These are phyloP conservation scores for Tricholoma saponaceum DNA, from an alignment of 768 basidiomycete genomes.

Conservation along the genomic window DNA sequence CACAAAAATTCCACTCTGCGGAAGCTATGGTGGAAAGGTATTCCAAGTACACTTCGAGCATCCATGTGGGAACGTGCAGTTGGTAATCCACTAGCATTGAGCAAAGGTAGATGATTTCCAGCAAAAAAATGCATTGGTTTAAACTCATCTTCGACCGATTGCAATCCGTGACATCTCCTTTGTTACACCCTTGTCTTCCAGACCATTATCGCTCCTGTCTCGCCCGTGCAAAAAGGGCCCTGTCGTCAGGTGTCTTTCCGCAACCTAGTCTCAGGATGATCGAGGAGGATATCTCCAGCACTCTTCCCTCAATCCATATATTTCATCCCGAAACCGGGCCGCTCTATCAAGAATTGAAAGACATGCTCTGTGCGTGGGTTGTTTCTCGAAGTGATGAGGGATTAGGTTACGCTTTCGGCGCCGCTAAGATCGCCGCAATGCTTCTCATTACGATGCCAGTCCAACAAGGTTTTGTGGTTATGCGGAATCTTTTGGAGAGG, in stretches of 20 bases:
- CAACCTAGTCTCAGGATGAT: slow-evolving; percentile 55
- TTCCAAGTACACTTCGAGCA: slow-evolving; percentile 78
- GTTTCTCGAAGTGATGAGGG: slow-evolving; percentile 82
- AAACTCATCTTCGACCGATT: slow-evolving; percentile 2
- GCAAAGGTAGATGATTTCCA: slow-evolving; percentile 56
- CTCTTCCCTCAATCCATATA: slow-evolving; percentile 75
- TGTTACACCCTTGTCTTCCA: slow-evolving; percentile 21
- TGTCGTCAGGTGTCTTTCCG: slow-evolving; percentile 65
- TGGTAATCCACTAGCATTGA: slow-evolving; percentile 77
- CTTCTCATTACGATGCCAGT: slow-evolving; percentile 77
- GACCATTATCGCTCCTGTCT: slow-evolving; percentile 72
- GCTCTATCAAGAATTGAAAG: slow-evolving; percentile 75
- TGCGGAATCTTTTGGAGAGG: slow-evolving; percentile 83
- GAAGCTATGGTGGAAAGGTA: slow-evolving; percentile 84
- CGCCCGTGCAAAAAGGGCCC: slow-evolving; percentile 68
- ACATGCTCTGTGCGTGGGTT: slow-evolving; percentile 85
- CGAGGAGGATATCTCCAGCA: slow-evolving; percentile 70
- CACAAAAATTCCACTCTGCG: slow-evolving; percentile 60
- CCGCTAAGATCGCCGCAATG: slow-evolving; percentile 81
- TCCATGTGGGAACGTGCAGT: slow-evolving; percentile 82
- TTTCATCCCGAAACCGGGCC: slow-evolving; percentile 77
- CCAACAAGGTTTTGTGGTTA: slow-evolving; percentile 71
- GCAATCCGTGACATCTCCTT: slow-evolving; percentile 3
- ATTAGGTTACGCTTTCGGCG: slow-evolving; percentile 66
- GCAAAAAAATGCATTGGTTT: slow-evolving; percentile 4